These are phyloP conservation scores for Candida arabinofermentans DNA, from an alignment of 805 yeast genomes.

Conservation along the genomic window DNA sequence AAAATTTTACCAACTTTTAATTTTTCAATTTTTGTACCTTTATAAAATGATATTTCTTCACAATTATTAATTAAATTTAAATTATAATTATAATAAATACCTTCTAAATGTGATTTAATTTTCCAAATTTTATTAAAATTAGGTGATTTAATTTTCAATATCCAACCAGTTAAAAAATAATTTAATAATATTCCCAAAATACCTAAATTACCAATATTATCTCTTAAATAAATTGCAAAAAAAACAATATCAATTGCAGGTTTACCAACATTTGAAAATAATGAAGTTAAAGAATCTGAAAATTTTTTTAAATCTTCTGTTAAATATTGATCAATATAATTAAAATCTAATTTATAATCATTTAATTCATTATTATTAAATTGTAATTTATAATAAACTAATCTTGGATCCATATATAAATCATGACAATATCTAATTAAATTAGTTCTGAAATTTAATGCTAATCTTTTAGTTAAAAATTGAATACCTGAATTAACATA, in stretches of 20 bases:
- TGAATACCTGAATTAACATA: constrained; percentile 89
- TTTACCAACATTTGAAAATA: constrained; percentile 86
- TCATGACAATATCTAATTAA: constrained; percentile 86
- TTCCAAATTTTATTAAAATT: constrained; percentile 78
- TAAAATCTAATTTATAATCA: constrained; percentile 35
- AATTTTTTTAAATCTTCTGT: constrained; percentile 82
- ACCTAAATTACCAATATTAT: constrained; percentile 84
- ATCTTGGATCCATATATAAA: constrained; percentile 71
- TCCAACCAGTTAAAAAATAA: constrained; percentile 73
- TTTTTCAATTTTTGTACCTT: constrained; percentile 80
- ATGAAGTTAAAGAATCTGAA: constrained; percentile 73
- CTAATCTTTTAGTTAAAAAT: constrained; percentile 68
- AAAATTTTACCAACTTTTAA: constrained; percentile 59
- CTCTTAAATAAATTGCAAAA: constrained; percentile 78
- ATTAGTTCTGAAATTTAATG: constrained; percentile 81
- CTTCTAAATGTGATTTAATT: constrained; percentile 73
- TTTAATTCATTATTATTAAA: constrained; percentile 43
- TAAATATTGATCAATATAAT: constrained; percentile 81
- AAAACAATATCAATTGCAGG: constrained; percentile 84
- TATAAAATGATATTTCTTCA: constrained; percentile 92
- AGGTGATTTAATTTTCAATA: constrained; percentile 73
- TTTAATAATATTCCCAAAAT: constrained; percentile 76
- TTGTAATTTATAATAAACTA: constrained; percentile 79
- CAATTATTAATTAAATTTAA: constrained; percentile 80
- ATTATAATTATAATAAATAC: constrained; percentile 83